A percentile compares a stretch with the other conserved stretches of the same genome.
Evolutionary conservation across 2,329 filamentous ascomycete genomes (phyloP).

Genomic region (Blumeria graminis): DNA sequence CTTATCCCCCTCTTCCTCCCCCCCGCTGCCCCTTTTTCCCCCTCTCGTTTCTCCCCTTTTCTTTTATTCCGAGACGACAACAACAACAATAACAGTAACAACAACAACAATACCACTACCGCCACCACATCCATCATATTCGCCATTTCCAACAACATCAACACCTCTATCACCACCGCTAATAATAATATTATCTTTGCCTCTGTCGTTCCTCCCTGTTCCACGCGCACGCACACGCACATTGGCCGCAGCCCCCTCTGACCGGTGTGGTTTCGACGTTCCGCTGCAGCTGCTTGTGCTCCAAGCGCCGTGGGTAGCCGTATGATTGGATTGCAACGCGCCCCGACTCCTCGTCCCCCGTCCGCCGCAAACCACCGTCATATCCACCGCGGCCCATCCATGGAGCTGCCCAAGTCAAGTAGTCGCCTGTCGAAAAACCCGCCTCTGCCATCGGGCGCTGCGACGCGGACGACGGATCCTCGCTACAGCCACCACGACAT

Average conservation of each 20-base stretch:
- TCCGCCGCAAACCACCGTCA: not conserved
- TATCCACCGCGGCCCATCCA: not conserved
- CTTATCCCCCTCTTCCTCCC: no score
- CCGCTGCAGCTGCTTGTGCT: not conserved
- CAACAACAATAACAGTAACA: no score
- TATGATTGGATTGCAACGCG: not conserved
- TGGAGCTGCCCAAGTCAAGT: constrained; percentile 7
- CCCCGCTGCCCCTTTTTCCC: no score
- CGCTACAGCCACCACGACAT: constrained; percentile 19
- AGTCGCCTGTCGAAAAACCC: constrained; percentile 40
- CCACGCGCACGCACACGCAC: not conserved
- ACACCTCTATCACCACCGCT: no score
- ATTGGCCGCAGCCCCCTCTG: not conserved
- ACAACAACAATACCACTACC: no score
- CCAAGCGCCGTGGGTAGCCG: not conserved
- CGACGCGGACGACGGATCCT: not conserved
- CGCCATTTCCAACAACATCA: no score
- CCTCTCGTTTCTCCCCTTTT: no score
- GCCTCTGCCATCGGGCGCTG: constrained; percentile 20
- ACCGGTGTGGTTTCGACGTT: not conserved
- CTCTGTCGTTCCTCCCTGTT: not conserved
- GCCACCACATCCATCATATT: no score
- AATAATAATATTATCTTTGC: not conserved
- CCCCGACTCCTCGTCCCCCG: not conserved
- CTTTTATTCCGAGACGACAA: no score